Evolutionary conservation across 108 stramenopile species (phyloP), one percentile per base, ranked within the genome.

Genomic region (Parmales sp.): DNA sequence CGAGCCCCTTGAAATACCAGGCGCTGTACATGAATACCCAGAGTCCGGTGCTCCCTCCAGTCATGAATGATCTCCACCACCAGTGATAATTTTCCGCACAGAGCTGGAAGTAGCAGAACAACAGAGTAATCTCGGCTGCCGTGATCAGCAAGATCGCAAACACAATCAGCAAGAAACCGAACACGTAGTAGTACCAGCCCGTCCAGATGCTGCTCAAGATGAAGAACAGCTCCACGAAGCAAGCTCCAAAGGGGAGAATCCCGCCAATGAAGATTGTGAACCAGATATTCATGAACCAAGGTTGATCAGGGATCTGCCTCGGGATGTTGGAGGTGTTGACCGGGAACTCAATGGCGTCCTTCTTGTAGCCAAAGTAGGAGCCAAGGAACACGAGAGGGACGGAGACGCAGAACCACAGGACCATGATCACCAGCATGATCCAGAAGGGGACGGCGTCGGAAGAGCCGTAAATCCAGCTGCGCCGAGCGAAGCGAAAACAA

Each of bases 21-120:
- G 36, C 36, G 71, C 91, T 97, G 87, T 98, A 98, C 51, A 91
- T 81, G 64, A 94, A 76, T 34, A 88, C 89, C 80, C 98, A 98
- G 38, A 95, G 51, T 9, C 92, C 96, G 18, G 93, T 92, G 6
- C 89, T 81, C 64, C 95, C 96, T 18, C 86, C 81, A 64, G 89
- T 86, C 69, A 79, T 68, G 73, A 95, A 93, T 48, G 93, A 89
- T 50, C 96, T 86, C 99, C 99, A 99, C 97, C 99, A 98, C 99
- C 99, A 99, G 72, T 91, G 90, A 78, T 98, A 95, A 80, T 99
- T 92, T 85, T 98, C 97, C 36, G 89, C 82, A 73, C 93, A 93
- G 5, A 98, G 91, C 83, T 95, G 95, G 80, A 98, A 99, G 86
- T 99, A 99, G 82, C 79, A 86, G 82, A 98, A 90, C 25, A 98